Conservation (phyloP, 2,329 filamentous ascomycete species). For the Aureobasidium lini region DNA sequence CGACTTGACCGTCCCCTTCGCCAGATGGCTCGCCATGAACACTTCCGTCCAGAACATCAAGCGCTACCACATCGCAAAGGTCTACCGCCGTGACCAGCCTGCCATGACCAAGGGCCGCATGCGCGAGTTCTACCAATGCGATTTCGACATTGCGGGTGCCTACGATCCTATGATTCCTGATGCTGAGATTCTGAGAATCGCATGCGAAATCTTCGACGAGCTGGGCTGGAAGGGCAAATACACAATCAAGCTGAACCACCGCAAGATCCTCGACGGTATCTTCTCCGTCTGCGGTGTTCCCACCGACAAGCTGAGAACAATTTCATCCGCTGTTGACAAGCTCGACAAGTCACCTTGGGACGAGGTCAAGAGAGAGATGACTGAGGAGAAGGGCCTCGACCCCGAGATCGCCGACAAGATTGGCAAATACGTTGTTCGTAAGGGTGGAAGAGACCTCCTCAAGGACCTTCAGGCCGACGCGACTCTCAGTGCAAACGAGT, state of each 20-base stretch:
- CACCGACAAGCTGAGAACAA: conserved; percentile 75
- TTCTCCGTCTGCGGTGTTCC: conserved; percentile 90
- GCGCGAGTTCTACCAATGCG: conserved; percentile 96
- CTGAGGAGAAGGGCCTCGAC: conserved; percentile 78
- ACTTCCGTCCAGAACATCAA: conserved; percentile 74
- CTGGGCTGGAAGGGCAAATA: conserved; percentile 67
- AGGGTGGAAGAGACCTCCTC: conserved; percentile 68
- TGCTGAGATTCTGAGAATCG: conserved; percentile 78
- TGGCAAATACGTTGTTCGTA: conserved; percentile 72
- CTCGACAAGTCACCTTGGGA: conserved; percentile 83
- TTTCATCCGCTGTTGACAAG: conserved; percentile 92
- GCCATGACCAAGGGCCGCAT: conserved; percentile 87
- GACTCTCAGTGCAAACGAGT: conserved; percentile 60
- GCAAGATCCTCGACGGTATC: conserved; percentile 86
- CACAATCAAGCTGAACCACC: conserved; percentile 91
- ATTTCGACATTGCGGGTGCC: conserved; percentile 85
- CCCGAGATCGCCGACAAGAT: conserved; percentile 76
- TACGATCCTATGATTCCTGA: conserved; percentile 92
- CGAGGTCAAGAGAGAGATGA: conserved; percentile 88
- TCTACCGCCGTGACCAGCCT: conserved; percentile 73
- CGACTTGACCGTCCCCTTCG: conserved; percentile 83
- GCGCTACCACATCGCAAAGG: conserved; percentile 91
- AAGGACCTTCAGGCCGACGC: conserved; percentile 61
- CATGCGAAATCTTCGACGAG: conserved; percentile 75
- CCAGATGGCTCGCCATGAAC: conserved; percentile 91